Percentiles rank a stretch among this genome's conserved stretches.
These are phyloP conservation scores for Monilinia aucupariae DNA, from an alignment of 2,329 filamentous ascomycete genomes.

Conservation along the genomic window DNA sequence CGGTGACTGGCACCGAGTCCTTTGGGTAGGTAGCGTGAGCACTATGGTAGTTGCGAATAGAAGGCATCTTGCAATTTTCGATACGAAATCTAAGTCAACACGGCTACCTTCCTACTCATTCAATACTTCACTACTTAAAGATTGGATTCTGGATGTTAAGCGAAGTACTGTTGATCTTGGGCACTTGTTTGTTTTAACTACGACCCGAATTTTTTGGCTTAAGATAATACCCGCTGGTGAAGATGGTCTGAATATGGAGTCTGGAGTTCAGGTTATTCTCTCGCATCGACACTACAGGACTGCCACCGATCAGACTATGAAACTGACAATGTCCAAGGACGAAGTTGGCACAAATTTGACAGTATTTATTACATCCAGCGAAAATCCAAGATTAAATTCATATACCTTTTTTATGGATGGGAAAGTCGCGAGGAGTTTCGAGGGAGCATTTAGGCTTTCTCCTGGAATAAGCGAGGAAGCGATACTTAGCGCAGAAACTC, in stretches of 20 bases:
- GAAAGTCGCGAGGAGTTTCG: slow-evolving; percentile 19
- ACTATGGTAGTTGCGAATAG: slow-evolving; percentile 45
- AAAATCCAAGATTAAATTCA: slow-evolving; percentile 27
- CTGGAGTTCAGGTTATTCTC: slow-evolving; percentile 35
- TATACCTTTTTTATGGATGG: slow-evolving; percentile 27
- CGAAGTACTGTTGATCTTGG: slow-evolving; percentile 42
- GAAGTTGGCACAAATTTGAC: slow-evolving; percentile 22
- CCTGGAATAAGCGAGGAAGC: slow-evolving; percentile 1
- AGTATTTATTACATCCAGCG: slow-evolving; percentile 28
- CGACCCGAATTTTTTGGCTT: slow-evolving; percentile 33
- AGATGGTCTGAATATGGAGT: slow-evolving; percentile 5
- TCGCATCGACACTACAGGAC: slow-evolving; percentile 44
- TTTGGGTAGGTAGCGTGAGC: slow-evolving; percentile 44
- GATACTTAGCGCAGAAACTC: not conserved
- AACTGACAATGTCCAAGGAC: slow-evolving; percentile 36
- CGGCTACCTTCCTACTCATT: slow-evolving; percentile 25
- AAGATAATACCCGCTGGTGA: slow-evolving; percentile 27
- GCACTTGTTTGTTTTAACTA: slow-evolving; percentile 53
- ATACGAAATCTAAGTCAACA: slow-evolving; percentile 25
- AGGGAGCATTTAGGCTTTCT: slow-evolving; percentile 24
- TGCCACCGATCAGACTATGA: slow-evolving; percentile 37
- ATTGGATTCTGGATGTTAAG: slow-evolving; percentile 55
- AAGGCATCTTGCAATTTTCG: slow-evolving; percentile 30
- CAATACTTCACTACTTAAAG: slow-evolving; percentile 18
- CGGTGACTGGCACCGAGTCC: slow-evolving; percentile 45